A percentile compares a stretch with the other conserved stretches of the same genome.
Evolutionary conservation across 306 rosid genomes (phyloP).

Genomic region (Begonia loranthoides): DNA sequence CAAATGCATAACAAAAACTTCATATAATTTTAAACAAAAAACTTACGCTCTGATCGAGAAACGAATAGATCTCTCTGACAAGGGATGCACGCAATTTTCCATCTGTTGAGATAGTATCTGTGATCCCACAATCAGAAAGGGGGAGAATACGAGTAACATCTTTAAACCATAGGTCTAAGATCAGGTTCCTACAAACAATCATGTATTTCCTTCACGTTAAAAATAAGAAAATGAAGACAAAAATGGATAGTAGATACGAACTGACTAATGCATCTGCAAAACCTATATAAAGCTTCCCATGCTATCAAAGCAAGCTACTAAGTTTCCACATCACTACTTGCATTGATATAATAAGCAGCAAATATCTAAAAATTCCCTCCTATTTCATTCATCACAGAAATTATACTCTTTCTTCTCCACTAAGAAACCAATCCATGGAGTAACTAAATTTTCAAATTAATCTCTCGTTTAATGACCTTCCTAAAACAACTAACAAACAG

Average conservation of each 20-base stretch:
- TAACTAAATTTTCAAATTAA: too few relatives aligned
- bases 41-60: constrained; percentile 91
- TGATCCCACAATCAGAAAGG: constrained; percentile 80
- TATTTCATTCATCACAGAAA: too few relatives aligned
- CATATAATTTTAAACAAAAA: constrained; percentile 1
- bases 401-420: too few relatives aligned
- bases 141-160: constrained; percentile 87
- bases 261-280: too few relatives aligned
- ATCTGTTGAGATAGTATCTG: constrained; percentile 30
- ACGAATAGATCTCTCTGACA: constrained; percentile 74
- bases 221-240: neutral
- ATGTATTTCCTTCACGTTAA: neutral
- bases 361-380: too few relatives aligned
- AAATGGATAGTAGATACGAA: neutral
- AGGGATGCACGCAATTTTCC: constrained; percentile 53
- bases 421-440: too few relatives aligned
- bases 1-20: constrained; percentile 11
- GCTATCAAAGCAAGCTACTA: too few relatives aligned
- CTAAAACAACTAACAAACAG: too few relatives aligned
- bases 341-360: too few relatives aligned
- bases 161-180: constrained; percentile 76
- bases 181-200: constrained; percentile 66
- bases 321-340: too few relatives aligned
- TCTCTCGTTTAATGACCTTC: too few relatives aligned
- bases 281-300: too few relatives aligned